phyloP scores from a whole-genome alignment of 2,329 filamentous ascomycete genomes.

The Chaetomium sp. region DNA sequence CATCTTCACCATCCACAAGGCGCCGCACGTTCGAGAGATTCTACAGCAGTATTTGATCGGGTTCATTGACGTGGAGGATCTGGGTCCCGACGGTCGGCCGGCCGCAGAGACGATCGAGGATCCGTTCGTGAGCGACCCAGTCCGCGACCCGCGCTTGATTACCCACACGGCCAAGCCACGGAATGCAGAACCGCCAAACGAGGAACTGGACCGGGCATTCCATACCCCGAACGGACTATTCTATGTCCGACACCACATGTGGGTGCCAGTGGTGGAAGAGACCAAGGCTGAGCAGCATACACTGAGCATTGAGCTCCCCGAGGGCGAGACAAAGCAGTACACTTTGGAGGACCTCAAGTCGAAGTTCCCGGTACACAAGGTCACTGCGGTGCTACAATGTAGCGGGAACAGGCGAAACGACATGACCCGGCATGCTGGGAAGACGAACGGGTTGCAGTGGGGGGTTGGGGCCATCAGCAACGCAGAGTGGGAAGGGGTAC shows the following conservation, averaged over 20 bases:
- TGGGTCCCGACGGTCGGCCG: conserved; percentile 47
- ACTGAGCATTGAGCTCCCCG: conserved; percentile 49
- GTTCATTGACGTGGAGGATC: conserved; percentile 51
- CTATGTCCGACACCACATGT: conserved; percentile 58
- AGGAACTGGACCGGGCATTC: conserved; percentile 43
- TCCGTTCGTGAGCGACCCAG: conserved; percentile 50
- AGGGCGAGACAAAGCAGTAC: conserved; percentile 47
- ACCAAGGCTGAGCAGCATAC: conserved; percentile 35
- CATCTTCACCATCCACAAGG: conserved; percentile 63
- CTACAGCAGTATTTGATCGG: conserved; percentile 60
- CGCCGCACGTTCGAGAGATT: conserved; percentile 57
- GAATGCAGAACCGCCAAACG: conserved; percentile 54
- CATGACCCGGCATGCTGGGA: conserved; percentile 45
- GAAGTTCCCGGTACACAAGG: conserved; percentile 43
- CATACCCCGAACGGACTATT: conserved; percentile 50
- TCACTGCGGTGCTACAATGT: conserved; percentile 54
- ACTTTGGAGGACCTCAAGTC: conserved; percentile 47
- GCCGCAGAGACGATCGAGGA: conserved; percentile 51
- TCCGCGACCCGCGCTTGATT: conserved; percentile 44
- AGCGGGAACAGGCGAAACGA: conserved; percentile 54
- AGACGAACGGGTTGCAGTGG: conserved; percentile 55
- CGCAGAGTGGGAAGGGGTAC: conserved; percentile 52
- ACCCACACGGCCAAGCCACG: conserved; percentile 49
- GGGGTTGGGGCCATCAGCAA: conserved; percentile 54
- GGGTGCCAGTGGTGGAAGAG: conserved; percentile 47